phyloP scores from a whole-genome alignment of 2,329 filamentous ascomycete genomes.

The Bisporella sp. region DNA sequence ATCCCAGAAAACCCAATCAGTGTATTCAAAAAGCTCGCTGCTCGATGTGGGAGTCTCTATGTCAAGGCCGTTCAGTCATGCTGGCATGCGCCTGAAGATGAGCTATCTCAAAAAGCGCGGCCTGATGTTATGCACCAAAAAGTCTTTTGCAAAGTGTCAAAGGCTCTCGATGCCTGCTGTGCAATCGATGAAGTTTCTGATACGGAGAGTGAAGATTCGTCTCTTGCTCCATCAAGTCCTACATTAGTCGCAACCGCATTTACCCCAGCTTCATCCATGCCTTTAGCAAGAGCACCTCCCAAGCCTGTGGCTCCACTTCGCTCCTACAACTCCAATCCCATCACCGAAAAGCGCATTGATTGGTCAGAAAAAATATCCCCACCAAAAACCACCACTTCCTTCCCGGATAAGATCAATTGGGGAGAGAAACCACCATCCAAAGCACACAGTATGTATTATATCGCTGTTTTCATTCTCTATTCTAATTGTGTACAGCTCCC shows the following conservation, averaged over 20 bases:
- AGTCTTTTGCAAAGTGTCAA: slow-evolving; percentile 43
- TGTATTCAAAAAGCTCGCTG: slow-evolving; percentile 28
- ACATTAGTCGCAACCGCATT: neutral
- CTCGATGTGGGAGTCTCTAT: slow-evolving; percentile 64
- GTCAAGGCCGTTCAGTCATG: slow-evolving; percentile 69
- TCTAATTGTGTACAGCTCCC: slow-evolving; percentile 6
- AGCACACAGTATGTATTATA: too few relatives aligned
- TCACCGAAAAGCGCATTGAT: slow-evolving; percentile 8
- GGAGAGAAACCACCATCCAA: slow-evolving; percentile 18
- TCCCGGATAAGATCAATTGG: slow-evolving; percentile 6
- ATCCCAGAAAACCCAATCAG: slow-evolving; percentile 20
- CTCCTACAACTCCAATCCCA: slow-evolving; percentile 4
- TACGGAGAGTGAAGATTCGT: slow-evolving; percentile 42
- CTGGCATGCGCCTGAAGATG: slow-evolving; percentile 62
- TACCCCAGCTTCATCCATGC: neutral
- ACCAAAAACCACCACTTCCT: too few relatives aligned
- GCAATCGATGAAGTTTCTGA: slow-evolving; percentile 53
- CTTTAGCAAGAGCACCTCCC: slow-evolving; percentile 4
- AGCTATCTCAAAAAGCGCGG: slow-evolving; percentile 39
- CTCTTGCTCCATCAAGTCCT: slow-evolving; percentile 16
- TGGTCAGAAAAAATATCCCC: slow-evolving; percentile 20
- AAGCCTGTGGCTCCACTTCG: neutral
- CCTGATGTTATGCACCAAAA: slow-evolving; percentile 50
- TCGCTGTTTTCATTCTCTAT: too few relatives aligned
- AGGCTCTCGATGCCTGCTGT: slow-evolving; percentile 50